These are phyloP conservation scores for Dactylis glomerata DNA, from an alignment of 176 grass and related monocot genomes.

Conservation along the genomic window DNA sequence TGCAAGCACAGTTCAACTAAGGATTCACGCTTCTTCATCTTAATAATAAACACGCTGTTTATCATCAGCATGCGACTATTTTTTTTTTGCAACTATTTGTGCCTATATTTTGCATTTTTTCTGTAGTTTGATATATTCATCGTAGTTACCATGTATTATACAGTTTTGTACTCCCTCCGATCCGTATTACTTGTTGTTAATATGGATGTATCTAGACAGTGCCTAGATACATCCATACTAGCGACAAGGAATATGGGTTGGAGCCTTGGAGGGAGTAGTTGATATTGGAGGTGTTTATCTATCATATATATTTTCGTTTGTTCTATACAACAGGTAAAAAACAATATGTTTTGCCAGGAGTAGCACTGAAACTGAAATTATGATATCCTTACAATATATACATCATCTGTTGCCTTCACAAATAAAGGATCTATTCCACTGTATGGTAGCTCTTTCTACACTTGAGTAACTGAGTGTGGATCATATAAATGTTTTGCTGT, in stretches of 20 bases:
- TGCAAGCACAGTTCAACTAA: neutral
- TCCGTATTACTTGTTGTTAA: too few species aligned
- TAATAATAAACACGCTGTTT: neutral
- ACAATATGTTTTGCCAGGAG: neutral
- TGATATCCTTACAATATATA: constrained; percentile 6
- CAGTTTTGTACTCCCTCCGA: too few species aligned
- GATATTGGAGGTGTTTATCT: neutral
- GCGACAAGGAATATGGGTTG: too few species aligned
- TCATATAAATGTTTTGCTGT: neutral
- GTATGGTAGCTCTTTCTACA: constrained; percentile 3
- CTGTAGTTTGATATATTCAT: neutral
- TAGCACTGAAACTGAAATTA: constrained; percentile 3
- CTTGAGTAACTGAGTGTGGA: neutral
- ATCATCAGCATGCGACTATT: too few species aligned
- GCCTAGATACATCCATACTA: too few species aligned
- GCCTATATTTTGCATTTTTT: neutral
- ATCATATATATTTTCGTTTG: neutral
- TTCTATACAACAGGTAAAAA: neutral
- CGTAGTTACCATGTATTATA: neutral
- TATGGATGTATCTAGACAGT: too few species aligned
- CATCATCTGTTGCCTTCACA: constrained; percentile 31
- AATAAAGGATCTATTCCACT: neutral
- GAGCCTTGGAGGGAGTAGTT: too few species aligned
- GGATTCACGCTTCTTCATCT: neutral
- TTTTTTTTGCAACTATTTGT: too few species aligned